A percentile compares a stretch with the other conserved stretches of the same genome.
phyloP scores from a whole-genome alignment of 768 basidiomycete species.

The Baorangia bicolor region DNA sequence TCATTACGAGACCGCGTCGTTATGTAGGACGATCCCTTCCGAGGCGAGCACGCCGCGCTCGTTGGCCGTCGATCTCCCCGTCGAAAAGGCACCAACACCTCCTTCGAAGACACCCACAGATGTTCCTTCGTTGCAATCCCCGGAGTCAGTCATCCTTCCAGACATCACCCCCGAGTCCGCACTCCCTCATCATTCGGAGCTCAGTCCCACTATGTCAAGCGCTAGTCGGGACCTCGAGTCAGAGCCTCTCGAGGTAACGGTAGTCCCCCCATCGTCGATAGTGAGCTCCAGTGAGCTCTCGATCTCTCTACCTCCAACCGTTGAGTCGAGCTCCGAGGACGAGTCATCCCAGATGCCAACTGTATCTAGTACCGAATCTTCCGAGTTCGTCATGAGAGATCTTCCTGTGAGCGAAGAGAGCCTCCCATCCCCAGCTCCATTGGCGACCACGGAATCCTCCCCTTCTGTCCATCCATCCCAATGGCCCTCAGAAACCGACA shows the following conservation, averaged over 20 bases:
- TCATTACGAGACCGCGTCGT: conserved; percentile 48
- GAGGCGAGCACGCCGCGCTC: conserved; percentile 36
- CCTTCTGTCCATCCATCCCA: conserved; percentile 41
- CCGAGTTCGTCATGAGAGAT: conserved; percentile 30
- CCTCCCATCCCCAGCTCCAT: conserved; percentile 35
- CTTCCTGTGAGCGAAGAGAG: conserved; percentile 30
- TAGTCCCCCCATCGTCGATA: conserved; percentile 14
- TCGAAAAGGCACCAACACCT: conserved; percentile 21
- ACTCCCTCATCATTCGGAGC: conserved; percentile 41
- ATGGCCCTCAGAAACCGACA: conserved; percentile 65
- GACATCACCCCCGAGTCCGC: conserved; percentile 28
- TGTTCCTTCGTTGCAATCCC: conserved; percentile 26
- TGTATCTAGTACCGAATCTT: conserved; percentile 43
- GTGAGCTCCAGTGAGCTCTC: conserved; percentile 25
- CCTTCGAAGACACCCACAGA: conserved; percentile 30
- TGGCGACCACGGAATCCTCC: conserved; percentile 35
- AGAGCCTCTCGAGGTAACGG: conserved; percentile 14
- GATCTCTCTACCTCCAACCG: conserved; percentile 29
- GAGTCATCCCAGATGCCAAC: conserved; percentile 36
- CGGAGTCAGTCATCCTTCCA: conserved; percentile 22
- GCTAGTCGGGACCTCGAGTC: conserved; percentile 21
- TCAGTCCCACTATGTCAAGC: conserved; percentile 29
- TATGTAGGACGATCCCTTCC: conserved; percentile 39
- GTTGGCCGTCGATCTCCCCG: conserved; percentile 34
- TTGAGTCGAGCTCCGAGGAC: conserved; percentile 32